Percentiles rank a stretch among this genome's conserved stretches.
phyloP scores from a whole-genome alignment of 2,329 filamentous ascomycete species.

The Arthrocladium fulminans region DNA sequence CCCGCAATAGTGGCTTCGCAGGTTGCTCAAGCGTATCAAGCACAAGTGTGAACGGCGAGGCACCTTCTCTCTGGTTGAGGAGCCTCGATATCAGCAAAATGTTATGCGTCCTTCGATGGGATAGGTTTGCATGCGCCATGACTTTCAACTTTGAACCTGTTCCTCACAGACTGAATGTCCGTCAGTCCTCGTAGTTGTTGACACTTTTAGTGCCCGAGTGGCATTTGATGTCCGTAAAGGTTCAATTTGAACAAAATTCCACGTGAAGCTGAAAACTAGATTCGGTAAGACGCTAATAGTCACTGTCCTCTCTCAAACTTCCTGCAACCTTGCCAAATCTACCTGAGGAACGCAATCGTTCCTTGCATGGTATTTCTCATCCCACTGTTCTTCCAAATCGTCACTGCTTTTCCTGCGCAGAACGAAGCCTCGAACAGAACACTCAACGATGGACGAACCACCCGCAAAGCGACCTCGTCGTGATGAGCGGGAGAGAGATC shows the following conservation, averaged over 20 bases:
- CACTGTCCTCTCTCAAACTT: too few relatives aligned
- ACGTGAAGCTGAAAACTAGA: background rate
- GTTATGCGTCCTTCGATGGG: conserved; percentile 73
- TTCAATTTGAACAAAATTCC: background rate
- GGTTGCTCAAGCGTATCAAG: conserved; percentile 80
- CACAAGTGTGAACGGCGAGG: conserved; percentile 78
- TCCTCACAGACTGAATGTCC: background rate
- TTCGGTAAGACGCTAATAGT: too few relatives aligned
- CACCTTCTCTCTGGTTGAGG: conserved; percentile 65
- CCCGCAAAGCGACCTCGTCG: conserved; percentile 43
- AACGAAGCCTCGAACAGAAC: background rate
- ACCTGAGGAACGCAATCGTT: too few relatives aligned
- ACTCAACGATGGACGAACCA: conserved; percentile 42
- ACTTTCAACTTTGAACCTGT: background rate
- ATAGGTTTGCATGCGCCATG: conserved; percentile 32
- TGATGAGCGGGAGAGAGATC: conserved; percentile 56
- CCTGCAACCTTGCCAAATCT: too few relatives aligned
- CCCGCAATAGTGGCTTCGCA: conserved; percentile 57
- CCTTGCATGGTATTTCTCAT: too few relatives aligned
- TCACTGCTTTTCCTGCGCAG: too few relatives aligned
- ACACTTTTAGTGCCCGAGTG: background rate
- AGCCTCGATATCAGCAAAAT: conserved; percentile 74
- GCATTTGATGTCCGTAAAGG: background rate
- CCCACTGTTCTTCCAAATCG: too few relatives aligned
- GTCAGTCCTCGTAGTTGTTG: too few relatives aligned